A percentile compares a stretch with the other conserved stretches of the same genome.
These are phyloP conservation scores for Suillus sp. DNA, from an alignment of 768 basidiomycete genomes.

Conservation along the genomic window DNA sequence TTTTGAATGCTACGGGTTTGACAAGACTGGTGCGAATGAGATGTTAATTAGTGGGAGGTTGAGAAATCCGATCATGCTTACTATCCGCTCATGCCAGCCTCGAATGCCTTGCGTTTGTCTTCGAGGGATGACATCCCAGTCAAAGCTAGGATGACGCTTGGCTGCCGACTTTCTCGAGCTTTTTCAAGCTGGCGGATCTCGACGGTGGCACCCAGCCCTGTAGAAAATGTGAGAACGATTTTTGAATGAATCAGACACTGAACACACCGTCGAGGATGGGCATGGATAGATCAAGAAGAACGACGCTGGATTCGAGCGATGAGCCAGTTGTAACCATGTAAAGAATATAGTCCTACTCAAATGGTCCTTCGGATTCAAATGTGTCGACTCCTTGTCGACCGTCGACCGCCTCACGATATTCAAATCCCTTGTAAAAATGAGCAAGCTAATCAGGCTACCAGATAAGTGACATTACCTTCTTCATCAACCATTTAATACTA, in stretches of 20 bases:
- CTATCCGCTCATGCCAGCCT: constrained; percentile 96
- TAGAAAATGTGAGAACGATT: not conserved
- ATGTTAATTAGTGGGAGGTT: not conserved
- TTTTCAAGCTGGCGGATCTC: constrained; percentile 81
- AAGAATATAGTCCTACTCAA: constrained; percentile 64
- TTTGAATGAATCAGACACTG: not conserved
- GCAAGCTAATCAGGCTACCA: constrained; percentile 8
- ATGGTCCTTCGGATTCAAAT: constrained; percentile 73
- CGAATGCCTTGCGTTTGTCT: constrained; percentile 89
- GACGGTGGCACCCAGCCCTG: constrained; percentile 80
- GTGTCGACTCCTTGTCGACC: constrained; percentile 82
- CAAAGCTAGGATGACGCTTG: constrained; percentile 75
- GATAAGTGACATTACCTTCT: constrained; percentile 40
- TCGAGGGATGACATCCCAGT: constrained; percentile 94
- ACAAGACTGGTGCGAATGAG: constrained; percentile 60
- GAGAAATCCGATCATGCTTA: constrained; percentile 38
- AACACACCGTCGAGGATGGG: constrained; percentile 82
- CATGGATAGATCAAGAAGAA: constrained; percentile 91
- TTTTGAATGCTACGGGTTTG: constrained; percentile 95
- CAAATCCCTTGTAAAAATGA: constrained; percentile 54
- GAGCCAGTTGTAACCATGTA: constrained; percentile 11
- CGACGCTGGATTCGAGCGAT: constrained; percentile 52
- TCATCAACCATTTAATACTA: constrained; percentile 67
- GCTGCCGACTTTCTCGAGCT: constrained; percentile 31
- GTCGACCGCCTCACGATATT: constrained; percentile 78